Conservation (phyloP, 2,329 filamentous ascomycete genomes). For the Paraphaeosphaeria sporulosa region DNA sequence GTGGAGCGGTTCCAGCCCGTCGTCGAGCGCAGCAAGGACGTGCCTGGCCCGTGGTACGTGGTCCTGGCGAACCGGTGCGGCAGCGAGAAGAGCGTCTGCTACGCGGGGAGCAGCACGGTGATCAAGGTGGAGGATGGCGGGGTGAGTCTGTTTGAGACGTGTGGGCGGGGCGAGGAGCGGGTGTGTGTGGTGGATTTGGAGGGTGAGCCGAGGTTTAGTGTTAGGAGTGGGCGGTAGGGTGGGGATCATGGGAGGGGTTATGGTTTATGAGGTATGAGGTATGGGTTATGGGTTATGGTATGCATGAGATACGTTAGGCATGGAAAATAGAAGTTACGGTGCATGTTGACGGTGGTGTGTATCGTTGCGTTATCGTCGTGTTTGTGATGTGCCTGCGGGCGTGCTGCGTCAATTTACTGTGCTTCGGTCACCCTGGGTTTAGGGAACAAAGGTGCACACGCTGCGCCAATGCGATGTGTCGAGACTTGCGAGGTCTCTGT, state of each 20-base stretch:
- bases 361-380: no score
- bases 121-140: conserved; percentile 71
- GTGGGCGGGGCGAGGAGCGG: conserved; percentile 74
- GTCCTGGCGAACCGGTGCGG: conserved; percentile 77
- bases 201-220: conserved; percentile 45
- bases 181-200: conserved; percentile 73
- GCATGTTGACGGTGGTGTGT: not conserved
- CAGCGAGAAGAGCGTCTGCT: conserved; percentile 69
- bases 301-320: conserved; percentile 2
- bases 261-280: not conserved
- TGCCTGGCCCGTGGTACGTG: conserved; percentile 66
- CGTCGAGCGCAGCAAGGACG: conserved; percentile 40
- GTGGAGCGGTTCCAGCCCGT: conserved; percentile 72
- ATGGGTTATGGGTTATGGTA: not conserved
- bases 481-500: no score
- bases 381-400: no score
- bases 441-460: no score
- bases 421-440: no score
- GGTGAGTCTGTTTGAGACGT: conserved; percentile 72
- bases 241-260: not conserved
- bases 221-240: conserved; percentile 36
- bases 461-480: no score
- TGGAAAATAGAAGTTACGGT: not conserved
- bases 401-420: no score
- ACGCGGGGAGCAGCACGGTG: conserved; percentile 77